Base-by-base conservation (phyloP, 768 basidiomycete genomes). In the Xanthoconium stramineum region DNA sequence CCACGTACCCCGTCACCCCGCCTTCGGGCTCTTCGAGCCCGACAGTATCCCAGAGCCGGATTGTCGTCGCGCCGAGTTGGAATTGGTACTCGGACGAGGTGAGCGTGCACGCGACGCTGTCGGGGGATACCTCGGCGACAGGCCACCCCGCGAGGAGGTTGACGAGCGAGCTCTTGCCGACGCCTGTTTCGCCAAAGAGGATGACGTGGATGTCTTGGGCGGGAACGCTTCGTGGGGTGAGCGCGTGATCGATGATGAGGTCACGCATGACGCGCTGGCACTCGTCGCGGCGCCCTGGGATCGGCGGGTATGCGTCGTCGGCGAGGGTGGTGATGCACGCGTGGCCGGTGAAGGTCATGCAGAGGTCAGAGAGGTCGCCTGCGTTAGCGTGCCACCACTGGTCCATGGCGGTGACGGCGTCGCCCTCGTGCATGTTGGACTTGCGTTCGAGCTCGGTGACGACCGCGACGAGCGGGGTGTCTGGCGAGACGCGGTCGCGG, bases 171-270 rank as follows among this genome's bases (percentile, higher is more conserved):
- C 69, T 71, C 44, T 70, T 70, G 6, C 69, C 69, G n/a, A 63
- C 55, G 17, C 77, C 77, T 0, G 74, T 68, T 50, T 78, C 74
- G 0, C 78, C 77, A 46, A 78, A 79, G 19, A 79, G 51, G 19
- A 78, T 62, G 46, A 78, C 47, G 44, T 74, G 66, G 14, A 67
- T 38, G 50, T 68, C 64, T 40, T 63, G 61, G 0, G 56, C 3
- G 38, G 66, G 59, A 12, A 37, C 47, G 29, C 49, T 55, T 5
- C 64, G 66, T 9, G 66, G 64, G 0, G 53, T 61, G 52, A 67
- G 66, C 6, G 66, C 55, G 15, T 66, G 29, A 42, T 66, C 57
- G 33, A 66, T 50, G 45, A 67, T 42, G 45, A 67, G 61, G 20
- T 67, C 59, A 28, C 67, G 67, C 10, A 66, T 50, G 48, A 69